Evolutionary conservation across 2,329 filamentous ascomycete species (phyloP), one percentile per base, ranked within the genome.

Genomic region (Sclerotinia nivalis): DNA sequence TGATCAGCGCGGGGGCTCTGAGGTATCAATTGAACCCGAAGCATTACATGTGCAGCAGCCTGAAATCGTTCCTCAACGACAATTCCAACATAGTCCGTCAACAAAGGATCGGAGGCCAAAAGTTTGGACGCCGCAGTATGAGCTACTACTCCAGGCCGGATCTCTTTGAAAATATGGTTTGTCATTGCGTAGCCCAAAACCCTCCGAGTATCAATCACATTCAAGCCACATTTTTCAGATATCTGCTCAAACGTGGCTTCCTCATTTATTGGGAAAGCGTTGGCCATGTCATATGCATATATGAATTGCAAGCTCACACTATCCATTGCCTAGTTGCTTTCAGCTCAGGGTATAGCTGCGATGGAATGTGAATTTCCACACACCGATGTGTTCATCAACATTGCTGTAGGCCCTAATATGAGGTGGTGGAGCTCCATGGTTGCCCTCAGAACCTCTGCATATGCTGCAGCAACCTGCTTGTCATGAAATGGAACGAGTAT

Each of bases 131-230:
- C 81, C 0, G 85, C 83, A 2, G 85, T 88, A 75, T 89, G 88
- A 7, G 83, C 83, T 71, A 89, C 83, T 2, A 82, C 71, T 1
- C 84, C 84, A 0, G 84, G 83, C 4, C 76, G 76, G 0, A 83
- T 82, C 73, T 89, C 87, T 58, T 79, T 75, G 78, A 89, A 88
- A 69, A 89, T 82, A 12, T 81, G 80, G 73, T 84, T 85, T 18
- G 85, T 88, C 82, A 88, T 88, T 52, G 84, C 85, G 75, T 88
- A 83, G 10, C 87, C 84, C 31, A 87, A 76, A 7, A 85, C 78
- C 52, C 85, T 83, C 9, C 82, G 81, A 28, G 87, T 79, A 74
- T 87, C 86, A 71, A 83, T 80, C 31, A 83, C 77, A 72, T 85
- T 83, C 34, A 87, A 76, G 0, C 80, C 74, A 0, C 83, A 84